phyloP scores from a whole-genome alignment of 2,329 filamentous ascomycete species.

The Phaeosphaeria sp. region DNA sequence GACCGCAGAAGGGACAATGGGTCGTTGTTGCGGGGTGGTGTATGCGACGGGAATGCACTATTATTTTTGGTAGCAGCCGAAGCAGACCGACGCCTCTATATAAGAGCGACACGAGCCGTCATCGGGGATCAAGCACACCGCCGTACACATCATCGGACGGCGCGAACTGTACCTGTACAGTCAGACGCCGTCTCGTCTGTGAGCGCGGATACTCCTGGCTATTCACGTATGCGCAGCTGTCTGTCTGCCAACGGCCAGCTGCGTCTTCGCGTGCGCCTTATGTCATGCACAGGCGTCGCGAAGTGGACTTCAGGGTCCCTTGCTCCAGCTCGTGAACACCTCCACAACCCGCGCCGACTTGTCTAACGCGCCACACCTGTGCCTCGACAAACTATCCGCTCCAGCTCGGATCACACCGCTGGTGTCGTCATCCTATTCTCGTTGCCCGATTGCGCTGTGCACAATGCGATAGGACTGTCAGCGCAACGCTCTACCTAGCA shows the following conservation, averaged over 20 bases:
- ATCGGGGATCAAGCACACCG: conserved; percentile 15
- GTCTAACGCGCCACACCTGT: not conserved
- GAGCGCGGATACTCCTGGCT: conserved; percentile 34
- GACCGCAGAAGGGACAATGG: conserved; percentile 14
- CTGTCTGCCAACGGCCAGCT: not conserved
- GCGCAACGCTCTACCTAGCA: conserved; percentile 23
- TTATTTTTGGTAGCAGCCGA: conserved; percentile 34
- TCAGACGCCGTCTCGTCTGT: not conserved
- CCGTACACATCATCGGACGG: conserved; percentile 19
- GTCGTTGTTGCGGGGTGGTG: conserved; percentile 16
- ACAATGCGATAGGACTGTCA: conserved; percentile 25
- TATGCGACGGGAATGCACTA: conserved; percentile 12
- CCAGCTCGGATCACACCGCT: not conserved
- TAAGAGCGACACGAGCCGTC: conserved; percentile 14
- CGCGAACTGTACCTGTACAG: conserved; percentile 18
- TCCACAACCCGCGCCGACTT: conserved; percentile 19
- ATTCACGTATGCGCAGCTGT: conserved; percentile 21
- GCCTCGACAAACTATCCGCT: not conserved
- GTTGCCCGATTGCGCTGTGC: not conserved
- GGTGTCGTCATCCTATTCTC: not conserved
- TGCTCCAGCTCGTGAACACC: not conserved
- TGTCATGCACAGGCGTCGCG: conserved; percentile 17
- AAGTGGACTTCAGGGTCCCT: not conserved
- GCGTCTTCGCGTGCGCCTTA: conserved; percentile 9
- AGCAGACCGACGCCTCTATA: conserved; percentile 30